Evolutionary conservation across 495 filamentous ascomycete genomes (phyloP).

Genomic region (Penicillium ochrochloron): DNA sequence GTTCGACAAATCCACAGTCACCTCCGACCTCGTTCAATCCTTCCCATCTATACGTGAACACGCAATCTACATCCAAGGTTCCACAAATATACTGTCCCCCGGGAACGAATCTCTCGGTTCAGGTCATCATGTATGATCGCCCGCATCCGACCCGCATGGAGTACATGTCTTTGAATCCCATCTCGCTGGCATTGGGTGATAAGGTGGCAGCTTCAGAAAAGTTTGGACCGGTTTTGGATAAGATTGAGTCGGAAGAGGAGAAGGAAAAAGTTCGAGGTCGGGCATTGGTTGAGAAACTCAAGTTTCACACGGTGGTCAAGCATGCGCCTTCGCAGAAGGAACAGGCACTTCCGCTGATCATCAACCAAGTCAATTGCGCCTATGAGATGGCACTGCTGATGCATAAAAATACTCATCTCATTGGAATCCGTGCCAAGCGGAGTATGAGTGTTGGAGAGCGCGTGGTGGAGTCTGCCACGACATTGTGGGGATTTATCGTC

Average conservation of each 20-base stretch:
- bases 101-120: constrained; percentile 65
- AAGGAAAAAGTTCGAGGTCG: constrained; percentile 65
- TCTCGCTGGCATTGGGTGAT: constrained; percentile 85
- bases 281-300: constrained; percentile 84
- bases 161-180: constrained; percentile 90
- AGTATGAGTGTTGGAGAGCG: constrained; percentile 91
- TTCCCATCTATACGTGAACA: constrained; percentile 71
- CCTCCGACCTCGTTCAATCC: constrained; percentile 61
- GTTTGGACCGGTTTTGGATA: constrained; percentile 31
- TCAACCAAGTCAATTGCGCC: constrained; percentile 96
- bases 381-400: constrained; percentile 84
- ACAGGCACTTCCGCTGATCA: constrained; percentile 73
- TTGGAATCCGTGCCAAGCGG: constrained; percentile 78
- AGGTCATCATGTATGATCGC: constrained; percentile 86
- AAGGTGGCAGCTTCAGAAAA: constrained; percentile 52
- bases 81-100: constrained; percentile 75
- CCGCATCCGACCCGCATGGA: constrained; percentile 91
- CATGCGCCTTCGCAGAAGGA: constrained; percentile 83
- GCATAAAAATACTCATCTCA: constrained; percentile 82
- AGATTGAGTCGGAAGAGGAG: constrained; percentile 55
- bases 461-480: constrained; percentile 91
- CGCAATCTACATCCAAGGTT: constrained; percentile 56
- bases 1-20: constrained; percentile 67
- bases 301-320: constrained; percentile 80
- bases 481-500: constrained; percentile 74